Evolutionary conservation across 2,329 filamentous ascomycete genomes (phyloP), one percentile per base, ranked within the genome.

Genomic region (Fusarium azukiicola): DNA sequence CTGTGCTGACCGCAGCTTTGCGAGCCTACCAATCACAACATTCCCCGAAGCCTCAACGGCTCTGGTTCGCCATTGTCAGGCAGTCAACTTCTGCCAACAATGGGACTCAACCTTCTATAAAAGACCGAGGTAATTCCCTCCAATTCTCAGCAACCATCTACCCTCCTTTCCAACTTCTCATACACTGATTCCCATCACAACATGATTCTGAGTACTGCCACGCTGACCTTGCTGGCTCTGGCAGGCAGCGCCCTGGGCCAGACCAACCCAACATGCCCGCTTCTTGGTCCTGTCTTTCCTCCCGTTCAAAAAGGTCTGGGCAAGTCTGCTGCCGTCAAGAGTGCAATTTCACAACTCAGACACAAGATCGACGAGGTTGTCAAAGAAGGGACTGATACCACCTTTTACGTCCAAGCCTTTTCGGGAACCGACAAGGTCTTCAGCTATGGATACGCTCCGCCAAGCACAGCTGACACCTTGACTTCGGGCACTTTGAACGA

Each of bases 211-310:
- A n/a, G 19, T 21, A 63, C 16, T 42, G 14, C 17, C n/a, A 19
- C 47, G 7, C 46, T 63, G 16, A 36, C 32, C 16, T n/a, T 70
- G 13, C 68, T 70, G 27, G 40, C 44, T 23, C 32, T 70, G 16
- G 42, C 44, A 27, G 32, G 40, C 14, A 9, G 21, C 21, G 6
- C 54, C 16, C 32, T 70, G 3, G 16, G 68, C 7, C 68, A 63
- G 49, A 49, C 54, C 54, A 70, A 63, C 21, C 54, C 68, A 40
- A n/a, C 68, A 63, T 70, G 68, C 54, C 44, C 44, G 23, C 54
- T 70, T 36, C 68, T 70, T 36, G 54, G 68, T 14, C 68, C 68
- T 12, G 68, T 64, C 44, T 70, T 70, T 10, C 68, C 68, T n/a
- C 32, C 44, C 11, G 6, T 63, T 70, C 27, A 17, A 23, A 49